Evolutionary conservation across 1,284 basidiomycete genomes (phyloP), one percentile per base, ranked within the genome.

Genomic region (Cystobasidium pallidum): DNA sequence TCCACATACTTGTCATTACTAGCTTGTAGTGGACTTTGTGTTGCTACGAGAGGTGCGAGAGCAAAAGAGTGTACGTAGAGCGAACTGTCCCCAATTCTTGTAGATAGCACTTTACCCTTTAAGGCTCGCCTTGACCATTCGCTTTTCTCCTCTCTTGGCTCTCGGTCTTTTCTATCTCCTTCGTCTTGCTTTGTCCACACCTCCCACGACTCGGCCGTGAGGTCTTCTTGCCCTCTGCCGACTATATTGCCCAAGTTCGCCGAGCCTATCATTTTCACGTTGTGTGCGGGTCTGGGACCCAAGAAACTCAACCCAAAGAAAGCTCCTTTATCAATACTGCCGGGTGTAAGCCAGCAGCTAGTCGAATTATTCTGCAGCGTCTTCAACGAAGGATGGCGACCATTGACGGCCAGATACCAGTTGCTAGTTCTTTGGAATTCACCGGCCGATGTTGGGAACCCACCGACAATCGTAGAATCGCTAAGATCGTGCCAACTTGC

Each of bases 361-460:
- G 68, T 71, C 4, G 59, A 30, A 47, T 72, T 72, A 28, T 41
- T 41, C 17, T 26, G 24, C 17, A 34, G 36, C n/a, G 49, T 70
- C 21, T 52, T 65, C 3, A 73, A 66, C 6, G 75, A 74, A 63
- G 64, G 70, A 67, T 54, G 28, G 1, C 51, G 28, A 28, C 75
- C 76, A 52, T 77, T 75, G 2, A 77, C 76, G 28, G 76, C 76
- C 11, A 75, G 62, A 55, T 77, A 76, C 74, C 75, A 76, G 36
- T 75, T 76, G 34, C 74, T 36, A 65, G 66, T 75, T 63, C 72
- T 73, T 30, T 59, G 52, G 39, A 76, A 73, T 2, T 66, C 70
- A 24, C 71, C 68, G 47, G 61, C 73, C 3, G 72, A n/a, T 17
- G 59, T 36, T 19, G 63, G 36, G 15, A 57, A 65, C 8, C 43